Evolutionary conservation across 352 stramenopile genomes (phyloP).

Genomic region (Pythium apleroticum): DNA sequence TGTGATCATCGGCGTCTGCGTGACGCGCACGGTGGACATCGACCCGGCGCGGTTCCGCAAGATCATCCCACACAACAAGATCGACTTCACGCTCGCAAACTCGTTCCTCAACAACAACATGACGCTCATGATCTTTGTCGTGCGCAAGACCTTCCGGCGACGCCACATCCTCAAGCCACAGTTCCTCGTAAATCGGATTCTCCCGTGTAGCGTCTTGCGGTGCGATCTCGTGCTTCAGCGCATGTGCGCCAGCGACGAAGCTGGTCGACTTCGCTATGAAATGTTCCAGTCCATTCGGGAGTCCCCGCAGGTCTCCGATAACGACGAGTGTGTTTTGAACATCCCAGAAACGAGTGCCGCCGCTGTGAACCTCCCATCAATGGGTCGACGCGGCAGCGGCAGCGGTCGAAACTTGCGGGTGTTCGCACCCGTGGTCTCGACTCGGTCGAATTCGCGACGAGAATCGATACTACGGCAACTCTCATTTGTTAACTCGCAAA

Average conservation of each 20-base stretch:
- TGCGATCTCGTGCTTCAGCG: conserved; percentile 23
- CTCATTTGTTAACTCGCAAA: not conserved
- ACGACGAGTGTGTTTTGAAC: conserved; percentile 11
- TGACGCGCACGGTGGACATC: conserved; percentile 19
- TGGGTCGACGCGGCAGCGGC: not conserved
- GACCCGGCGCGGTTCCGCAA: conserved; percentile 15
- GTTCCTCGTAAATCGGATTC: conserved; percentile 9
- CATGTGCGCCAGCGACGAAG: conserved; percentile 11
- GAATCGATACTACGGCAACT: too few species aligned
- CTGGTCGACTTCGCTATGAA: conserved; percentile 15
- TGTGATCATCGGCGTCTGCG: conserved; percentile 16
- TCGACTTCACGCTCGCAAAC: conserved; percentile 26
- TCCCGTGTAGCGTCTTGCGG: conserved; percentile 18
- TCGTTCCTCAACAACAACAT: conserved; percentile 30
- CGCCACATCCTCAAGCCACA: conserved; percentile 5
- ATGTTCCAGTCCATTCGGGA: conserved; percentile 11
- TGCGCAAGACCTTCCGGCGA: conserved; percentile 17
- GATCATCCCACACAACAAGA: conserved; percentile 19
- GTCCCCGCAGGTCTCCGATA: not conserved
- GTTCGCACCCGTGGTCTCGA: conserved; percentile 9
- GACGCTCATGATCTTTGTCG: conserved; percentile 29
- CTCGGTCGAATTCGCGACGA: conserved; percentile 4
- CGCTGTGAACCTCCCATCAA: not conserved
- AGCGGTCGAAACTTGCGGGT: not conserved
- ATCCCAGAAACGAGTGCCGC: not conserved